Conservation (phyloP, 169 alveolate species). For the Plasmodium berghei region DNA sequence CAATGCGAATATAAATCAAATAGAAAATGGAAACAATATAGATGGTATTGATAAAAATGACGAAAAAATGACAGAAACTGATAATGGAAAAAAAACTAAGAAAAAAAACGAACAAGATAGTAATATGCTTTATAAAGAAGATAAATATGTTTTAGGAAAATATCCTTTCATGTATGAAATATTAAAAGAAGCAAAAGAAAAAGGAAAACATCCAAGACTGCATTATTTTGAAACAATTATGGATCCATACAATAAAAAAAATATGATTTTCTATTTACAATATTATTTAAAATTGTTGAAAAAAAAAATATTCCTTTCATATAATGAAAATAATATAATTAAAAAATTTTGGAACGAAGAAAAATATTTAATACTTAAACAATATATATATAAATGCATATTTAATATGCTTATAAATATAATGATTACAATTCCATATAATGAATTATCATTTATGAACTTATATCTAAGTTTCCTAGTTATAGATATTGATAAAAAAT, state of each 20-base stretch:
- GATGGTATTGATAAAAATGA: not conserved
- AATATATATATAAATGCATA: conserved; percentile 53
- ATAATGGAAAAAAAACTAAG: not conserved
- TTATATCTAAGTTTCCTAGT: conserved; percentile 53
- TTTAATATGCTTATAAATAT: conserved; percentile 70
- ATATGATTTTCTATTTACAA: conserved; percentile 72
- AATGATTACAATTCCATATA: conserved; percentile 73
- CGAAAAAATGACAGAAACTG: not conserved
- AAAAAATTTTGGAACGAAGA: conserved; percentile 56
- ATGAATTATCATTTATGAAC: conserved; percentile 50
- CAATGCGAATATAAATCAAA: not conserved
- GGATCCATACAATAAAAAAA: conserved; percentile 57
- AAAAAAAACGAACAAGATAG: not conserved
- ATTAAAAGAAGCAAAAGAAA: conserved; percentile 42
- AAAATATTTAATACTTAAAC: conserved; percentile 42
- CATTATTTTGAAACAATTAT: conserved; percentile 58
- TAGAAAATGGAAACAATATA: not conserved
- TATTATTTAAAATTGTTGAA: conserved; percentile 43
- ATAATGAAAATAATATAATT: conserved; percentile 33
- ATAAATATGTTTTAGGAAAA: conserved; percentile 52
- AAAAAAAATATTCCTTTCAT: conserved; percentile 43
- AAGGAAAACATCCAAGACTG: conserved; percentile 21
- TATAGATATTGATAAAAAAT: conserved; percentile 60
- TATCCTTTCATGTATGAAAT: conserved; percentile 64
- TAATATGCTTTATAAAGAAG: conserved; percentile 31